These are phyloP conservation scores for Apophysomyces variabilis DNA, from an alignment of 371 early-diverging fungal species.

Conservation along the genomic window DNA sequence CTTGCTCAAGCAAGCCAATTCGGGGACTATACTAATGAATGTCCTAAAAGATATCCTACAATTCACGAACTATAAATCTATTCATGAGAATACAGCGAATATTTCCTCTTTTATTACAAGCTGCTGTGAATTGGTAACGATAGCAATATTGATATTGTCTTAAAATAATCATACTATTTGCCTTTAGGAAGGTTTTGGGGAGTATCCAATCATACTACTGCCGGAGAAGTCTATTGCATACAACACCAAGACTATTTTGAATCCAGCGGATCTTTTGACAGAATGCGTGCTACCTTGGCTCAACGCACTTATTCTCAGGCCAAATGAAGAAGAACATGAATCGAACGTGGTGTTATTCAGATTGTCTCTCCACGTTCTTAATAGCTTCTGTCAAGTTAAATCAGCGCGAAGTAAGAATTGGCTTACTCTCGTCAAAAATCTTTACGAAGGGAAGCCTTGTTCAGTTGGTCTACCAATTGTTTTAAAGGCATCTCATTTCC, in stretches of 20 bases:
- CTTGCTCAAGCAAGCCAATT: neutral
- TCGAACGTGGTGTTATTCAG: neutral
- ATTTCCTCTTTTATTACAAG: neutral
- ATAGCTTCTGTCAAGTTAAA: conserved; percentile 6
- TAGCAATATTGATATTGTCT: too few species aligned
- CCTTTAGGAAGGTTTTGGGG: neutral
- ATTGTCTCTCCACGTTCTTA: conserved; percentile 9
- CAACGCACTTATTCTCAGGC: neutral
- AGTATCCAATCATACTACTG: conserved; percentile 6
- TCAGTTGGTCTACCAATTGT: conserved; percentile 1
- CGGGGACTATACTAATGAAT: conserved; percentile 8
- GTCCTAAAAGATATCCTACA: conserved; percentile 10
- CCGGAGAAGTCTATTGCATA: neutral
- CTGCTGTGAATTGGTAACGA: neutral
- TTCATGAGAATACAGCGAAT: neutral
- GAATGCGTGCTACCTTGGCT: conserved; percentile 1
- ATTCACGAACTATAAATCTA: neutral
- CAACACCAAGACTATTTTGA: neutral
- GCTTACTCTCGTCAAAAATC: neutral
- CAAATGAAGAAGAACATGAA: neutral
- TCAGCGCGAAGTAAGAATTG: conserved; percentile 3
- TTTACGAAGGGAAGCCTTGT: neutral
- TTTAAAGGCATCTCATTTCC: neutral
- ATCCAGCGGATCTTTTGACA: neutral
- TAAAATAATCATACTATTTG: neutral